Percentiles rank a stretch among this genome's conserved stretches.
phyloP scores from a whole-genome alignment of 257 asterid species.

The Solanum sitiens region DNA sequence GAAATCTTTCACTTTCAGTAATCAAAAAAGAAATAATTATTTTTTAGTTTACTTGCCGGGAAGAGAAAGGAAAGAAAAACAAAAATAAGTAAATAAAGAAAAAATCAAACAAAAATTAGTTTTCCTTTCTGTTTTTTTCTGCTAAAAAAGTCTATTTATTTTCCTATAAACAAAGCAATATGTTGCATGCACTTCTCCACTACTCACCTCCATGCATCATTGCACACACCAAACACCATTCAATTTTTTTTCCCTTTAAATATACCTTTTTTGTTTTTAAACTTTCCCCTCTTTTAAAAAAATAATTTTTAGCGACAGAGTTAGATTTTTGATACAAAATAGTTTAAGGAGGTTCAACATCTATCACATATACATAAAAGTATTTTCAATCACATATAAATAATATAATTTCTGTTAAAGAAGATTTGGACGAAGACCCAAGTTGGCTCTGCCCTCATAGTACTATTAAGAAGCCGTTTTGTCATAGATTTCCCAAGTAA shows the following conservation, averaged over 20 bases:
- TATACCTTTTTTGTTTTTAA: not conserved
- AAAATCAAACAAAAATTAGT: not conserved
- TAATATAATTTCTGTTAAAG: no score
- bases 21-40: not conserved
- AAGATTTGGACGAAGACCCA: not conserved
- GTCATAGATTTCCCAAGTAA: no score
- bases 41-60: constrained; percentile 16
- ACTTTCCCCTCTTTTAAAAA: not conserved
- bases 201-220: constrained; percentile 18
- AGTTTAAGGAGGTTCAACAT: fast-evolving
- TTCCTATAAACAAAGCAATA: constrained; percentile 11
- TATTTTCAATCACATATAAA: no score
- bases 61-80: constrained; percentile 8
- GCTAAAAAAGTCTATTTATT: not conserved
- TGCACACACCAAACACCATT: constrained; percentile 5
- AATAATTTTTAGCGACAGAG: fast-evolving
- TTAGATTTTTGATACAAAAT: no score
- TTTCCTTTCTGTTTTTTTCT: not conserved
- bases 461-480: not conserved
- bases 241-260: not conserved
- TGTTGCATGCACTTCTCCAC: constrained; percentile 16
- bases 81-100: not conserved
- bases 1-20: constrained; percentile 10
- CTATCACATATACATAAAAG: no score
- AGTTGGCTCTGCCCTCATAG: not conserved